Base-by-base conservation (phyloP, 148 eudicot species). In the Rheum nobile region DNA sequence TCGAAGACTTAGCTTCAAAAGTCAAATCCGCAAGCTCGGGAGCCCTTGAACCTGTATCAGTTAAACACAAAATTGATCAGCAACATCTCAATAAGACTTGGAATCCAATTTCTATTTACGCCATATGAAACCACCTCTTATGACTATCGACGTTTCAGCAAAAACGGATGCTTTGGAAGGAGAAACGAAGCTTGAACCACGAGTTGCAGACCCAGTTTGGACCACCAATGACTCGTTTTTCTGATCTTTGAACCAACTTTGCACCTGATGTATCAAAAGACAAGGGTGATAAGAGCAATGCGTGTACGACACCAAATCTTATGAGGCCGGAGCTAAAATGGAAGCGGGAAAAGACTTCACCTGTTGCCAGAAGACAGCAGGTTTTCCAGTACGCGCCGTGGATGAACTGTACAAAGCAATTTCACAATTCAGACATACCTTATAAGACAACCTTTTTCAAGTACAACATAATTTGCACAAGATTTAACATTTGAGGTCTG, bases 1-100 rank as follows among this genome's bases (percentile, higher is more conserved):
- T 91, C 0, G 82, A 76, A 57, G 98, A 95, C 82, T 76, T 81
- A 77, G 96, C 98, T 85, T 95, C 98, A 81, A 82, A 95, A 52
- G 80, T 76, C 87, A 95, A 84, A 42, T 85, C 91, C 29, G 84
- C 74, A 61, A 91, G 85, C 76, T 84, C 85, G 34, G 81, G 73
- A 75, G 86, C 85, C 68, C 88, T 86, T 79, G 85, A 88, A 79
- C 78, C 95, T 87, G 88, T 76, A 54, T 77, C 14, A 69, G 11
- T n/a, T 34, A 11, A 24, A 17, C 17, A 24, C 48, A 39, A 42
- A 6, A 39, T 13, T n/a, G 17, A 8, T 34, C 73, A 71, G 32
- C 42, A 13, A 22, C 28, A 42, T 24, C 48, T 21, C 1, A 47
- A 29, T 22, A 34, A 2, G 22, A 47, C 4, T 22, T 39, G 12